Base-by-base conservation (phyloP, 202 grass and related monocot species). In the Panicum hallii region DNA sequence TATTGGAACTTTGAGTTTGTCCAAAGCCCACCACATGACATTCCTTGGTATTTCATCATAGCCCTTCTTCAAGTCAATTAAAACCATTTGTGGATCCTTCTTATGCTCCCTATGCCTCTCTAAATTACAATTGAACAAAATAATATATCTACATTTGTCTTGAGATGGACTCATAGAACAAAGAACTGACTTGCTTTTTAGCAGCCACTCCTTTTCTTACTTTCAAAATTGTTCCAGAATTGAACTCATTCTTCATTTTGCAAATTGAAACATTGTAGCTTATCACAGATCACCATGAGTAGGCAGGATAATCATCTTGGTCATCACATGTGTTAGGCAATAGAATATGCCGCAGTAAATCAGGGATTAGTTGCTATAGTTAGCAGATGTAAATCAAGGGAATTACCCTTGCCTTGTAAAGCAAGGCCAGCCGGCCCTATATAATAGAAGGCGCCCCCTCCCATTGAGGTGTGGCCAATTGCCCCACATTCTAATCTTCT, bases 271-370 rank as follows among this genome's bases (percentile, higher is more conserved):
- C n/a, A 28, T 19, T 32, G 20, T 71, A 54, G n/a, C 43, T 69
- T 75, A 43, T 58, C 52, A n/a, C 55, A 64, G 67, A 11, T 86
- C 74, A 93, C 74, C 86, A 89, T 67, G 77, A 84, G 75, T 86
- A 75, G 62, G 89, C 89, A 17, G 89, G 79, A 38, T 93, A 80
- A 73, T 84, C 71, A 44, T 91, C 86, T 81, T 80, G 45, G 16
- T 91, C 83, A 57, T 72, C 89, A 74, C 75, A n/a, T n/a, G n/a
- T n/a, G n/a, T n/a, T n/a, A n/a, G n/a, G n/a, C n/a, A n/a, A n/a
- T n/a, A n/a, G n/a, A n/a, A n/a, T n/a, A n/a, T n/a, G n/a, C n/a
- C n/a, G n/a, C n/a, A n/a, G n/a, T n/a, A n/a, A n/a, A n/a, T n/a
- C n/a, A n/a, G n/a, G n/a, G n/a, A n/a, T n/a, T n/a, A n/a, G n/a